Evolutionary conservation across 306 rosid genomes (phyloP), one percentile per base, ranked within the genome.

Genomic region (Leucaena leucocephala): DNA sequence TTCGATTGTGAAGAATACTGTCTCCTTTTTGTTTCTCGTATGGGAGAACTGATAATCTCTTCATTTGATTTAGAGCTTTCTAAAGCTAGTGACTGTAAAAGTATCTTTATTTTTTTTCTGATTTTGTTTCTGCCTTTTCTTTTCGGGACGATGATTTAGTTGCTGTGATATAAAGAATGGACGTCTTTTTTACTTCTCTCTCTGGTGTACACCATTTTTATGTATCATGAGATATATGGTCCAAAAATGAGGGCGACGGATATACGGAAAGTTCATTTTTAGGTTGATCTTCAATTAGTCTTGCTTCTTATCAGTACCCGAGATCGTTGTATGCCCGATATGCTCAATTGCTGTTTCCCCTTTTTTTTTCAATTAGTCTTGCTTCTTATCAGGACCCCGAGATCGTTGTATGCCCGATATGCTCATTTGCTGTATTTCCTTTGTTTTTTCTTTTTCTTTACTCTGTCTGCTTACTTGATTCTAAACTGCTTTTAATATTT

Each of bases 281-380:
- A 6, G 61, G 70, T 49, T 70, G 88, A 85, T 78, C 81, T 62
- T 70, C 9, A 9, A 74, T 62, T 35, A 33, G 36, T 68, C 80
- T 19, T 58, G 13, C 36, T 64, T 17, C 14, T 59, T 16, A 49
- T 62, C 13, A 3, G 50, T n/a, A 12, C 69, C 43, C 54, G 67
- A 55, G 66, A 73, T 73, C 52, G 43, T 36, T 22, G 36, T 27
- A 27, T 27, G 27, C 27, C 27, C 27, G 27, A 27, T 27, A 27
- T 27, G 27, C 27, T 27, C 27, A 27, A 27, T 27, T 27, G 27
- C 27, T 27, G 27, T 27, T 27, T 27, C 1, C 1, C 27, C 27
- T 27, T 27, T 27, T 1, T 27, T 27, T 27, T 27, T 27, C 27
- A 27, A 27, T 27, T 27, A 27, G 27, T 27, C 27, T 27, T 27